Conservation (phyloP, 2,329 filamentous ascomycete species). For the Pestalotiopsis sp. region DNA sequence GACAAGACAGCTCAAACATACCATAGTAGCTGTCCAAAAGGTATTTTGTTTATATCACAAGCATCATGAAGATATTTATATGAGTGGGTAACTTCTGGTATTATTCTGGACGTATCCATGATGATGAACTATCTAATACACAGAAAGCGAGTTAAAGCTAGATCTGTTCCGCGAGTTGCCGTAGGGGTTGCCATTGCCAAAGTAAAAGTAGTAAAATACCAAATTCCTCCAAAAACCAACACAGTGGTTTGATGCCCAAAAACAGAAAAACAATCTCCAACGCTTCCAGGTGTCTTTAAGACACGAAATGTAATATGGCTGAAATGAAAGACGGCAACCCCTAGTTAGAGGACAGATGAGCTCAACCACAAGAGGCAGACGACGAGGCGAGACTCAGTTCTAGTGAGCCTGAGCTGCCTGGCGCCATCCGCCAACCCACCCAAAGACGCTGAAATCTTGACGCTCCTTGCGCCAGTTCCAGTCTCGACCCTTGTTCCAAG, state of each 20-base stretch:
- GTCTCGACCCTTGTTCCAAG: slow-evolving; percentile 61
- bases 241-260: neutral
- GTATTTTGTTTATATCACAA: neutral
- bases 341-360: slow-evolving; percentile 33
- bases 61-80: slow-evolving; percentile 3
- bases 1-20: neutral
- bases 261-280: neutral
- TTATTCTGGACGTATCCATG: slow-evolving; percentile 42
- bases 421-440: slow-evolving; percentile 95
- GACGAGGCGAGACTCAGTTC: slow-evolving; percentile 20
- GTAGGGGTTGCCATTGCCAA: slow-evolving; percentile 26
- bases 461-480: slow-evolving; percentile 66
- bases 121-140: slow-evolving; percentile 56
- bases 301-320: slow-evolving; percentile 27
- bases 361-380: slow-evolving; percentile 64
- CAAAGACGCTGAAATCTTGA: slow-evolving; percentile 69
- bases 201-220: slow-evolving; percentile 23
- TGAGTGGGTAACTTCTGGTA: slow-evolving; percentile 72
- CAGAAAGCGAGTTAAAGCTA: slow-evolving; percentile 65
- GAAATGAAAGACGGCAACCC: slow-evolving; percentile 28
- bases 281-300: slow-evolving; percentile 7
- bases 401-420: slow-evolving; percentile 38
- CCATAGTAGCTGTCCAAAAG: no score
- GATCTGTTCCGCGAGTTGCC: slow-evolving; percentile 28
- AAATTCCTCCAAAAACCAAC: slow-evolving; percentile 14